Evolutionary conservation across 345 rosid genomes (phyloP), one percentile per base, ranked within the genome.

Genomic region (Gossypium thurberi): DNA sequence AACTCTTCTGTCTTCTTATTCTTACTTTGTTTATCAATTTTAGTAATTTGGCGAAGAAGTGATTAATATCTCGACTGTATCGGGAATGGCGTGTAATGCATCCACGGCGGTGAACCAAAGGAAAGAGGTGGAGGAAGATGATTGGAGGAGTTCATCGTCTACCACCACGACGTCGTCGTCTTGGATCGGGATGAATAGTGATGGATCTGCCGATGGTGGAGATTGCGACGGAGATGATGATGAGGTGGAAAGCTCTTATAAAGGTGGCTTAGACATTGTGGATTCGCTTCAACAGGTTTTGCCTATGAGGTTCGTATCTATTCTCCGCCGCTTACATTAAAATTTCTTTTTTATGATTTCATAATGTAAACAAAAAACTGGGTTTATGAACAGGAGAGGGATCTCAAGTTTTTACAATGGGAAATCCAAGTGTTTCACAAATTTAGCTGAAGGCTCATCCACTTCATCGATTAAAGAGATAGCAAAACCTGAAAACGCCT

Each of bases 341-440:
- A 44, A 44, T 8, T 10, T 44, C 48, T 44, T 8, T 8, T 10
- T 44, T 8, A 10, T 6, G 26, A 57, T 21, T 3, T 10, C 28
- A 21, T 57, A 57, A 57, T 23, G 71, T 15, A 3, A 68, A 68
- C 21, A 10, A 8, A 47, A 66, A 55, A 62, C 47, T 76, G 76
- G 37, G 74, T 78, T 4, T 4, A 8, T 68, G 4, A 67, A 72
- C 88, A 91, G 98, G 86, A 86, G 84, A 79, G 94, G 98, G 11
- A 89, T 95, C 58, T 95, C 99, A 0, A 89, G 75, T 43, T 92
- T 82, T 78, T 95, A 91, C 80, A 79, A 69, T 60, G 99, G 99
- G 6, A 95, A 92, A 79, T 92, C 99, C 0, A 92, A 85, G 81
- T 91, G 97, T 0, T 95, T 83, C 65, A 85, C 98, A 0, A 91